Base-by-base conservation (phyloP, 1,284 basidiomycete genomes). In the Porogramme epimiltina region DNA sequence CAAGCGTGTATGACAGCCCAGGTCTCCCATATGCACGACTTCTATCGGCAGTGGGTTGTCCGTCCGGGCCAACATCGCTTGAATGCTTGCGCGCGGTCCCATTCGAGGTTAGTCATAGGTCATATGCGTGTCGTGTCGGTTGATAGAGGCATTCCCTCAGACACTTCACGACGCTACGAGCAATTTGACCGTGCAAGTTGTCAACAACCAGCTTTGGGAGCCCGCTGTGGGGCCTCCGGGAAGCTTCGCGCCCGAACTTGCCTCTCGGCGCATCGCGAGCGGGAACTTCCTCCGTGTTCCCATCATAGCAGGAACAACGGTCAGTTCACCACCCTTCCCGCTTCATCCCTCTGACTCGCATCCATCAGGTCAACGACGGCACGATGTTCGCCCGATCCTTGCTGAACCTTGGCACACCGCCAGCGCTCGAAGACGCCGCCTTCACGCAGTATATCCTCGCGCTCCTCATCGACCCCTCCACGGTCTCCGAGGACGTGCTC, bases 171-270 rank as follows among this genome's bases (percentile, higher is more conserved):
- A 72, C 47, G 71, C 75, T 46, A 79, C 28, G 28, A 31, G 28
- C 28, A 31, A 31, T 31, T 13, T 83, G 74, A 76, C 80, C 9
- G 50, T 28, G 0, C 52, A 65, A 2, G 77, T 76, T 1, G 60
- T 85, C 23, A 83, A 84, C 51, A 20, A 54, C 2, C 83, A 85
- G 53, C 64, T 84, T 15, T 85, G 83, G 83, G 70, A 85, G 56
- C 82, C 82, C 0, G 61, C 79, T 1, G 71, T 84, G 5, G 82
- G 81, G 0, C 77, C 80, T 3, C 54, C 68, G 0, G 80, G 80
- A 0, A 84, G 80, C 59, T 73, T 85, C 44, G 64, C 76, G 5
- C 62, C 76, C 0, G 73, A 74, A 51, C 66, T 77, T 26, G 79
- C 81, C 1, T 85, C 82, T 0, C 55, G 63, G 13, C 71, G 69